These are phyloP conservation scores for Pseudocohnilembus persalinus DNA, from an alignment of 169 alveolate genomes.

Conservation along the genomic window DNA sequence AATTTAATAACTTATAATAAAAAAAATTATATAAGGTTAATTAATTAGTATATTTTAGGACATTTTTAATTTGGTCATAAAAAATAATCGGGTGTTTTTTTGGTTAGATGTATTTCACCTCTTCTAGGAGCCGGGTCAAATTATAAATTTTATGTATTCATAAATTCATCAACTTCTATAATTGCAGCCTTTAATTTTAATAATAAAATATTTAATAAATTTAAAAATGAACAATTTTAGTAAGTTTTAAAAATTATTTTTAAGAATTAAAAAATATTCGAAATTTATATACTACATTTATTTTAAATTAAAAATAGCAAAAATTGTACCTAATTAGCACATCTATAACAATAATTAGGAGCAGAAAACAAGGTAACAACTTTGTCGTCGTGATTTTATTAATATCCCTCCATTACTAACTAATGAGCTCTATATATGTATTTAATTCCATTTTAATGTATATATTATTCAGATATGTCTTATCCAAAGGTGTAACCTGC, in stretches of 20 bases:
- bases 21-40: background rate
- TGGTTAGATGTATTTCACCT: slow-evolving; percentile 60
- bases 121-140: slow-evolving; percentile 91
- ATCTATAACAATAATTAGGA: slow-evolving; percentile 99
- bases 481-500: slow-evolving; percentile 87
- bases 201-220: no score
- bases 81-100: slow-evolving; percentile 75
- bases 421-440: slow-evolving; percentile 84
- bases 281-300: no score
- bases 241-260: no score
- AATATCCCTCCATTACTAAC: slow-evolving; percentile 84
- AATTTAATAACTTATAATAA: no score
- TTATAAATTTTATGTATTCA: slow-evolving; percentile 84
- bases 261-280: no score
- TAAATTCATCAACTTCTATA: slow-evolving; percentile 95
- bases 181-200: slow-evolving; percentile 85
- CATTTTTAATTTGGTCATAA: slow-evolving; percentile 42
- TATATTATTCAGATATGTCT: slow-evolving; percentile 77
- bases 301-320: no score
- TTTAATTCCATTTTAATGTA: slow-evolving; percentile 69
- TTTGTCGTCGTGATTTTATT: slow-evolving; percentile 87
- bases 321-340: slow-evolving; percentile 94
- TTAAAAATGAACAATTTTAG: background rate
- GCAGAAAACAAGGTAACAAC: slow-evolving; percentile 98
- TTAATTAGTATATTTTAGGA: no score